phyloP scores from a whole-genome alignment of 352 stramenopile genomes.

The Phytopythium helicoides region DNA sequence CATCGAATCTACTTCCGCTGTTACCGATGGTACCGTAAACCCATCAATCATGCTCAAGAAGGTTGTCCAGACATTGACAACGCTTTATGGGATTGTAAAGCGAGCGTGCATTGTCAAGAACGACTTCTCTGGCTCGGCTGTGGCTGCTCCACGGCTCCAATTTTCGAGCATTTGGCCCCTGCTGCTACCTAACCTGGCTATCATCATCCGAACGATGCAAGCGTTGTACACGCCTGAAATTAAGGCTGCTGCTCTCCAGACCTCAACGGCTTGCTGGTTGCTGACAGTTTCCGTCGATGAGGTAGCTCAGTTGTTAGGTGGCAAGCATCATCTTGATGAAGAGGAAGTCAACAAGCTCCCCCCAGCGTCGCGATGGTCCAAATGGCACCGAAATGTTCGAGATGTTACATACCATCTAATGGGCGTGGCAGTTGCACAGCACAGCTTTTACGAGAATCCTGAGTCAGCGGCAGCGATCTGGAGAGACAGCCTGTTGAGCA shows the following conservation, averaged over 20 bases:
- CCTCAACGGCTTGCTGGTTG: conserved; percentile 56
- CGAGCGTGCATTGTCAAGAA: conserved; percentile 3
- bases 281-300: conserved; percentile 73
- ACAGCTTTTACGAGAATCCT: conserved; percentile 49
- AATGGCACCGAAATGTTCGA: conserved; percentile 81
- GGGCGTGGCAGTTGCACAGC: conserved; percentile 49
- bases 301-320: conserved; percentile 66
- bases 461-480: conserved; percentile 41
- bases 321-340: conserved; percentile 72
- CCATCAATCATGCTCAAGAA: conserved; percentile 24
- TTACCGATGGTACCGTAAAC: background rate
- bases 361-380: conserved; percentile 51
- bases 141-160: conserved; percentile 11
- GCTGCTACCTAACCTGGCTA: conserved; percentile 67
- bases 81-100: conserved; percentile 69
- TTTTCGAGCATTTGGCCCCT: conserved; percentile 62
- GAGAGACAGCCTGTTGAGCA: conserved; percentile 59
- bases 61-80: conserved; percentile 75
- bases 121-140: background rate
- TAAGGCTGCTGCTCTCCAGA: conserved; percentile 57
- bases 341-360: conserved; percentile 59
- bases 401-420: conserved; percentile 80
- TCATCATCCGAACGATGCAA: conserved; percentile 60
- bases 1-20: conserved; percentile 25
- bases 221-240: conserved; percentile 45